Conservation (phyloP, 2,329 filamentous ascomycete genomes). For the Trematosphaeria pertusa region DNA sequence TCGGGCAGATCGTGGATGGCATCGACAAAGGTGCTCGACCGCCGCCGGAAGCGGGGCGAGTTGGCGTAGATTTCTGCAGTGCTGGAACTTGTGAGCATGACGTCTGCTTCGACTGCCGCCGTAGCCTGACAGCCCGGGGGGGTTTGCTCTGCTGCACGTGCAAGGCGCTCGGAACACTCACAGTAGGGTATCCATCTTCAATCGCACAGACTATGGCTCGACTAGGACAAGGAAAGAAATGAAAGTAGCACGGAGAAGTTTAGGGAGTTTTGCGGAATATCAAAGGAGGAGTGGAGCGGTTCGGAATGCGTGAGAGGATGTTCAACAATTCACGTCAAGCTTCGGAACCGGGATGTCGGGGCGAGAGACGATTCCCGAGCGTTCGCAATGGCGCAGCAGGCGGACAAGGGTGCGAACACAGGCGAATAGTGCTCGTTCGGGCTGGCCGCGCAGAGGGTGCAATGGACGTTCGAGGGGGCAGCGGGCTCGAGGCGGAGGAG, state of each 20-base stretch:
- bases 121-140: slow-evolving; percentile 3
- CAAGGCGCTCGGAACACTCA: slow-evolving; percentile 52
- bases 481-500: no score
- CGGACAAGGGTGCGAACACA: background rate
- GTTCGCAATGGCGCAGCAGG: background rate
- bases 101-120: background rate
- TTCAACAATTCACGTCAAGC: slow-evolving; percentile 18
- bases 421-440: no score
- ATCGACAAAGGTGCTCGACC: slow-evolving; percentile 96
- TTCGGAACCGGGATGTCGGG: slow-evolving; percentile 18
- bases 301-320: background rate
- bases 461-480: no score
- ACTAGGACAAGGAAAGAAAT: slow-evolving; percentile 12
- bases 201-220: slow-evolving; percentile 12
- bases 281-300: background rate
- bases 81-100: slow-evolving; percentile 55
- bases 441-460: no score
- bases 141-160: slow-evolving; percentile 19
- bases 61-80: slow-evolving; percentile 92
- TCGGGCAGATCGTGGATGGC: slow-evolving; percentile 93
- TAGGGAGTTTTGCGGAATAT: slow-evolving; percentile 3
- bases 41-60: slow-evolving; percentile 86
- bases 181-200: slow-evolving; percentile 67
- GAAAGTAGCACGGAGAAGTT: slow-evolving; percentile 7
- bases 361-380: slow-evolving; percentile 9